Percentiles rank a stretch among this genome's conserved stretches.
Conservation (phyloP, 306 rosid species). For the Pterocarpus macrocarpus region DNA sequence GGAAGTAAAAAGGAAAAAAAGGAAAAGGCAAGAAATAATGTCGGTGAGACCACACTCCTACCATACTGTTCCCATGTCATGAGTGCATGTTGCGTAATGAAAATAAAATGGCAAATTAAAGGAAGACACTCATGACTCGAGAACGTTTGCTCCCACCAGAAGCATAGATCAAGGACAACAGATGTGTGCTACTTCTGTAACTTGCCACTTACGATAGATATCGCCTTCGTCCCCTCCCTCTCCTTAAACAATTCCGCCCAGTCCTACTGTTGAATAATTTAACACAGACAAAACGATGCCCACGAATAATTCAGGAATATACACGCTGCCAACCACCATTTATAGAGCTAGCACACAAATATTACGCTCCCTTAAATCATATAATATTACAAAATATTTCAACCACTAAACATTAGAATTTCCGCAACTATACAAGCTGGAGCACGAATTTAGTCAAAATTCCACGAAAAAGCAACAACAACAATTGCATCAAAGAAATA, state of each 20-base stretch:
- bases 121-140: conserved; percentile 4
- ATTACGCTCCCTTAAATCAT: too few species aligned
- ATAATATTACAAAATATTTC: background rate
- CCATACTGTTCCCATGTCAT: conserved; percentile 22
- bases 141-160: conserved; percentile 46
- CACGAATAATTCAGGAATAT: background rate
- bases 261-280: background rate
- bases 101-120: background rate
- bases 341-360: too few species aligned
- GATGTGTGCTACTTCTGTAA: conserved; percentile 8
- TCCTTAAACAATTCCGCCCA: background rate
- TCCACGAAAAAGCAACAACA: too few species aligned
- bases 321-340: background rate
- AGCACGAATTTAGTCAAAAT: too few species aligned
- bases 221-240: background rate
- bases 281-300: background rate
- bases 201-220: background rate
- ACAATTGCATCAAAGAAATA: too few species aligned
- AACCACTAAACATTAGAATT: background rate
- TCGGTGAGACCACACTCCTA: conserved; percentile 31
- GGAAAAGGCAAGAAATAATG: conserved; percentile 30
- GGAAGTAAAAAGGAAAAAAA: background rate
- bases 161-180: background rate
- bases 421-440: background rate
- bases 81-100: conserved; percentile 11